Evolutionary conservation across 768 basidiomycete genomes (phyloP).

Genomic region (Amanita muscaria): DNA sequence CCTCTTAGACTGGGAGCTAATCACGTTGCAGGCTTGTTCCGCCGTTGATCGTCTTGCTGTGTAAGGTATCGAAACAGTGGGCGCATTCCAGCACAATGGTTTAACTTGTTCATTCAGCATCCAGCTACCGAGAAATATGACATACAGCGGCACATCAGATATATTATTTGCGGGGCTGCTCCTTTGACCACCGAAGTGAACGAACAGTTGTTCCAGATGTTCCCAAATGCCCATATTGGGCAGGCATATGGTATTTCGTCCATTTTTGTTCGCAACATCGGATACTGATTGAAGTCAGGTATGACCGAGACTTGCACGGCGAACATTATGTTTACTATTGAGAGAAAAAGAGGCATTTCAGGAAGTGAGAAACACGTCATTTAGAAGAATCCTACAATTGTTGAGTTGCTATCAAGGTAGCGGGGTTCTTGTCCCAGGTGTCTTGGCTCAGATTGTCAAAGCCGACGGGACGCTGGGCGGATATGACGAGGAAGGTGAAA

Average conservation of each 20-base stretch:
- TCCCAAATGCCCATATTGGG: constrained; percentile 47
- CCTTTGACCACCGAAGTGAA: constrained; percentile 48
- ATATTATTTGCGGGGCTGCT: constrained; percentile 47
- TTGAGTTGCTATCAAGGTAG: constrained; percentile 24
- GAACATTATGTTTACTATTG: constrained; percentile 39
- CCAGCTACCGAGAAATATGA: constrained; percentile 10
- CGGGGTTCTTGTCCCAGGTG: constrained; percentile 50
- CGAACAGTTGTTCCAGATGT: constrained; percentile 35
- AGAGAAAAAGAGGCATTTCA: constrained; percentile 38
- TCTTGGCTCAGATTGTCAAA: constrained; percentile 45
- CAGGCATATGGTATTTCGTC: constrained; percentile 61
- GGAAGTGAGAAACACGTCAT: constrained; percentile 27
- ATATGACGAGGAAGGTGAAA: constrained; percentile 52
- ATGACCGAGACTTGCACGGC: constrained; percentile 60
- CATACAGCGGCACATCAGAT: constrained; percentile 35
- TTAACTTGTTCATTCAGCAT: constrained; percentile 23
- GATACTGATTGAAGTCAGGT: too few relatives aligned
- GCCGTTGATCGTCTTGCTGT: constrained; percentile 46
- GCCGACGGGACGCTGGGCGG: constrained; percentile 46
- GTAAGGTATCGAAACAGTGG: constrained; percentile 20
- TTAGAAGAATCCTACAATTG: background rate
- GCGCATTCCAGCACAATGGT: too few relatives aligned
- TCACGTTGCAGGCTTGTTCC: constrained; percentile 39
- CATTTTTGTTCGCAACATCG: too few relatives aligned
- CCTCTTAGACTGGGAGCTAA: background rate